phyloP scores from a whole-genome alignment of 352 stramenopile genomes.

The Blastocystis hominis region DNA sequence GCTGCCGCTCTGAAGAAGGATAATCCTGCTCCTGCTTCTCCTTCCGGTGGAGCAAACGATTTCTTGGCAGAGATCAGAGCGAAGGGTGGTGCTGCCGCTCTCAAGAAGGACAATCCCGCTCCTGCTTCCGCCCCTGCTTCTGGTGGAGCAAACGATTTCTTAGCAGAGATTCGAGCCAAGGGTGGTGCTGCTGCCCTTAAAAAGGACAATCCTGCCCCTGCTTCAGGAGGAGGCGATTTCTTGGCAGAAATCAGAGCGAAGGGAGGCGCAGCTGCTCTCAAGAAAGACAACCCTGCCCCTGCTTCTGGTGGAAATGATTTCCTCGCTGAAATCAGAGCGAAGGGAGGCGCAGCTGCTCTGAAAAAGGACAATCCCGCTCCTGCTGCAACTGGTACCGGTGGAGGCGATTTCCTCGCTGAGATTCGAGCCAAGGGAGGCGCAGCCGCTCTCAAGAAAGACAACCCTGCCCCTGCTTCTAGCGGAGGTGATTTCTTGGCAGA shows the following conservation, averaged over 20 bases:
- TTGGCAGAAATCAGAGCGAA: conserved; percentile 7
- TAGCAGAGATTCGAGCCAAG: background rate
- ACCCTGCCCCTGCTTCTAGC: background rate
- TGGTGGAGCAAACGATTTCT: background rate
- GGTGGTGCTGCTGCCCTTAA: background rate
- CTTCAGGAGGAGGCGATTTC: background rate
- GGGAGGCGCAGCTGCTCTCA: conserved; percentile 5
- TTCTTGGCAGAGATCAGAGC: background rate
- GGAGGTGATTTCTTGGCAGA: background rate
- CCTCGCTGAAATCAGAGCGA: background rate
- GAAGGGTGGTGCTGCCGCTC: background rate
- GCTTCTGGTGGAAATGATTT: background rate
- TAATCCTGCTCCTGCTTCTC: background rate
- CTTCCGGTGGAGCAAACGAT: background rate
- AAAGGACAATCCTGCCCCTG: background rate
- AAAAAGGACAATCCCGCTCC: background rate
- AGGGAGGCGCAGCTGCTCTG: conserved; percentile 21
- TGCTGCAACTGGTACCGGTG: background rate
- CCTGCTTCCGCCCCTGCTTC: background rate
- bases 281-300: background rate
- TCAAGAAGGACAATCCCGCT: background rate
- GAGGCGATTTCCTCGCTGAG: background rate
- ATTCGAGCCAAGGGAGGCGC: background rate
- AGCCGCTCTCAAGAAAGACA: background rate
- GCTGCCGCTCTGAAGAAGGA: background rate